Evolutionary conservation across 106 monocot genomes (phyloP), one percentile per base, ranked within the genome.

Genomic region (Dendrobium huoshanense): DNA sequence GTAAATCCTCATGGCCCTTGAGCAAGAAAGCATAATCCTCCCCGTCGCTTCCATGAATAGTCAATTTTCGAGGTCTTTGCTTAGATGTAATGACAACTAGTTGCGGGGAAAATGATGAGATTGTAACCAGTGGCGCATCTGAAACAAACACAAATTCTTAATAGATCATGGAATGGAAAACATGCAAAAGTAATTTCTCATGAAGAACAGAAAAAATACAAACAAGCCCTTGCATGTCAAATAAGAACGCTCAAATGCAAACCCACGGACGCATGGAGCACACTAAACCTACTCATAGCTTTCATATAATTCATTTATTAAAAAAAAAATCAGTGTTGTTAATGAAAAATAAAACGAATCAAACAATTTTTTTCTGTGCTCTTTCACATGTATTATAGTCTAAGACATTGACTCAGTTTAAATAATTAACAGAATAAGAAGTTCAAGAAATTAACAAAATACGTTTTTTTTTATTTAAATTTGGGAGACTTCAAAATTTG

Each of bases 1-100:
- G 83, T 75, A 99, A 83, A 85, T 99, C 98, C 80, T 99, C 98
- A 81, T 99, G 98, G 18, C 98, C 98, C 84, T 99, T 99, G 27
- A 99, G 87, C 84, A 99, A 84, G 84, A 99, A 99, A 75, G 98
- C 86, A 88, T 95, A 90, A 72, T 99, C 98, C 80, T 91, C 91
- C 1, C 98, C 98, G 81, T 99, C 93, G 84, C 87, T 95, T 78
- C 98, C 98, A 86, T 88, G 89, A 80, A 99, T 93, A 79, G 98
- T 94, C 86, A 99, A 83, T 70, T 88, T 99, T 77, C 98, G 75
- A 76, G 98, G 98, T 79, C 98, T 87, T 72, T 99, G 98, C 75
- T 99, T 99, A 24, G 98, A 99, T 67, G 98, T 90, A 77, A 99
- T 99, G 15, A 99, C 98, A 81, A 87, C 77, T 82, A 99, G 93